Evolutionary conservation across 441 rosid species (phyloP).

Genomic region (Omphalea diandra): DNA sequence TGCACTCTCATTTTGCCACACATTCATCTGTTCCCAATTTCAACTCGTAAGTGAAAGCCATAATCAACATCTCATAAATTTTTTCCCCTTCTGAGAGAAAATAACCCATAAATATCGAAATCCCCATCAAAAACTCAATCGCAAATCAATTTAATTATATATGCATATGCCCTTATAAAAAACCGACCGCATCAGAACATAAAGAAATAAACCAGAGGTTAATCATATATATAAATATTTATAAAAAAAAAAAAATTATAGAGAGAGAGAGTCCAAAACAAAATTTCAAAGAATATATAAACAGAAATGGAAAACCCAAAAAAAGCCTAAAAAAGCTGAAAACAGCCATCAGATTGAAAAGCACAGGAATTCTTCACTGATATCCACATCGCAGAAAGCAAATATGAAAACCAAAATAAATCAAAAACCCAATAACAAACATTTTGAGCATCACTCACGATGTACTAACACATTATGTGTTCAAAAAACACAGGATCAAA

Average conservation of each 20-base stretch:
- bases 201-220: background rate
- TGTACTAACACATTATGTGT: background rate
- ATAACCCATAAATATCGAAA: background rate
- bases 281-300: background rate
- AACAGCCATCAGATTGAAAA: background rate
- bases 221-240: background rate
- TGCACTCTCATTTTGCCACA: constrained; percentile 68
- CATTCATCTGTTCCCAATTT: constrained; percentile 49
- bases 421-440: background rate
- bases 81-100: background rate
- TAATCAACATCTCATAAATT: background rate
- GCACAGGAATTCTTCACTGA: background rate
- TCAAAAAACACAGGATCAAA: no score
- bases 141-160: background rate
- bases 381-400: background rate
- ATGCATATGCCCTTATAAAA: background rate
- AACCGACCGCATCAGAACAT: background rate
- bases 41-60: constrained; percentile 19
- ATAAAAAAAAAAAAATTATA: background rate
- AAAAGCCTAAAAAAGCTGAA: background rate
- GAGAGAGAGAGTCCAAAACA: background rate
- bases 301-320: background rate
- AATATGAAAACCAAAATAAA: constrained; percentile 16
- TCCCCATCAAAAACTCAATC: background rate
- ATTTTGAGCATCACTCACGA: background rate